A percentile compares a stretch with the other conserved stretches of the same genome.
These are phyloP conservation scores for Camptophora hylomeconis DNA, from an alignment of 2,329 filamentous ascomycete species.

Conservation along the genomic window DNA sequence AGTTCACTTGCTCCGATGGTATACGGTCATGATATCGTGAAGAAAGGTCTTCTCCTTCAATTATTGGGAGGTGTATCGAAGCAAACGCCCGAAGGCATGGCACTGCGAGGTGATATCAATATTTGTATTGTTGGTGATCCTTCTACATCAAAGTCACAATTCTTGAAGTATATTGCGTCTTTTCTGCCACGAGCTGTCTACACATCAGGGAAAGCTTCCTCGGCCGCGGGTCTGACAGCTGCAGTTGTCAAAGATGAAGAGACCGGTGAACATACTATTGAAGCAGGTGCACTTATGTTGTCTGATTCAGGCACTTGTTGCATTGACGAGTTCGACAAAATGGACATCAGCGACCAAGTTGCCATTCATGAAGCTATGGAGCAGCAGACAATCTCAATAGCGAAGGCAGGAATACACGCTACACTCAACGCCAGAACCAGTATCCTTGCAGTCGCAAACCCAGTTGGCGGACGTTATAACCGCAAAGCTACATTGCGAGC, in stretches of 20 bases:
- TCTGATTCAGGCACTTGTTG: constrained; percentile 94
- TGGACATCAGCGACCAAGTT: constrained; percentile 94
- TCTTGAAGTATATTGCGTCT: constrained; percentile 82
- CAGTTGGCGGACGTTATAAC: constrained; percentile 92
- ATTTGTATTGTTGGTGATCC: constrained; percentile 97
- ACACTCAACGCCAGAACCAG: constrained; percentile 91
- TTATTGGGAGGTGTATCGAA: constrained; percentile 94
- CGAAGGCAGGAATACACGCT: constrained; percentile 95
- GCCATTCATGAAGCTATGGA: constrained; percentile 99
- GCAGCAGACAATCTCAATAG: constrained; percentile 98
- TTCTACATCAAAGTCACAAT: constrained; percentile 94
- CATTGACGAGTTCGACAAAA: constrained; percentile 99
- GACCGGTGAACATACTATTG: constrained; percentile 96
- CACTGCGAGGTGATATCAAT: constrained; percentile 92
- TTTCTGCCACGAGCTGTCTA: constrained; percentile 95
- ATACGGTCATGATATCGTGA: constrained; percentile 93
- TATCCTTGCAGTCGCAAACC: constrained; percentile 92
- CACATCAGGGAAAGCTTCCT: constrained; percentile 94
- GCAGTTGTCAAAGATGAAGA: constrained; percentile 97
- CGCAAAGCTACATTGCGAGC: constrained; percentile 83
- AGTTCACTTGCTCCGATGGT: constrained; percentile 94
- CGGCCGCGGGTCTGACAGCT: constrained; percentile 90
- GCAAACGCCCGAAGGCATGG: constrained; percentile 83
- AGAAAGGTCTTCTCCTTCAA: constrained; percentile 89
- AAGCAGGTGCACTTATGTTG: constrained; percentile 94